Percentiles rank a stretch among this genome's conserved stretches.
These are phyloP conservation scores for Puccinia horiana DNA, from an alignment of 1,284 basidiomycete genomes.

Conservation along the genomic window DNA sequence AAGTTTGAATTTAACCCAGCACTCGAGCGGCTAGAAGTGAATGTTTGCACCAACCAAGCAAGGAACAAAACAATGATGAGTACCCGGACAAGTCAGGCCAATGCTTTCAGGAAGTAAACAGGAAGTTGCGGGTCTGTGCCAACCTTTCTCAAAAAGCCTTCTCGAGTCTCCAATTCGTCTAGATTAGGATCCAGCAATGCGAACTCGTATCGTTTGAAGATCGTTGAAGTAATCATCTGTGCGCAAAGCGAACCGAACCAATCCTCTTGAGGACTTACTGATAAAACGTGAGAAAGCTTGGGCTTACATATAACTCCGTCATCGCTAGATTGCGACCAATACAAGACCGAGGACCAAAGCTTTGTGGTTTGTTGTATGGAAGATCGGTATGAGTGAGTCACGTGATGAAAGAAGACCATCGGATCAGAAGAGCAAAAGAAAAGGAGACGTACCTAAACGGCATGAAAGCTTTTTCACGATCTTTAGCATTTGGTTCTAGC, in stretches of 20 bases:
- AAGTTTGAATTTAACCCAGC: conserved; percentile 31
- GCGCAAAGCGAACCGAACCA: neutral
- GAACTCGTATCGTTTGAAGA: conserved; percentile 39
- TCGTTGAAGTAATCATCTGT: conserved; percentile 39
- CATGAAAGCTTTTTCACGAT: conserved; percentile 24
- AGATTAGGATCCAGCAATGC: conserved; percentile 7
- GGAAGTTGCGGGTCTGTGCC: neutral
- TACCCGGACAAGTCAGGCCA: neutral
- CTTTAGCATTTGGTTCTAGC: conserved; percentile 34
- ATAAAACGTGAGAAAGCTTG: neutral
- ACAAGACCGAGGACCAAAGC: conserved; percentile 41
- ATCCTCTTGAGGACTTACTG: neutral
- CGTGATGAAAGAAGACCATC: neutral
- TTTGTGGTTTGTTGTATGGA: neutral
- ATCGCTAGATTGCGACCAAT: conserved; percentile 44
- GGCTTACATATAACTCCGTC: conserved; percentile 27
- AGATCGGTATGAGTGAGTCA: neutral
- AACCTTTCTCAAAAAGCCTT: conserved; percentile 43
- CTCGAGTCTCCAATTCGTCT: conserved; percentile 37
- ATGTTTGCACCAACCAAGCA: neutral
- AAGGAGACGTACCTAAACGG: conserved; percentile 29
- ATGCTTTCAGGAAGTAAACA: neutral
- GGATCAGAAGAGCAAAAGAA: neutral
- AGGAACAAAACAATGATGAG: neutral
- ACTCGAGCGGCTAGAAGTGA: conserved; percentile 4